Evolutionary conservation across 2,329 filamentous ascomycete genomes (phyloP), one percentile per base, ranked within the genome.

Genomic region (Alternaria consortialis): DNA sequence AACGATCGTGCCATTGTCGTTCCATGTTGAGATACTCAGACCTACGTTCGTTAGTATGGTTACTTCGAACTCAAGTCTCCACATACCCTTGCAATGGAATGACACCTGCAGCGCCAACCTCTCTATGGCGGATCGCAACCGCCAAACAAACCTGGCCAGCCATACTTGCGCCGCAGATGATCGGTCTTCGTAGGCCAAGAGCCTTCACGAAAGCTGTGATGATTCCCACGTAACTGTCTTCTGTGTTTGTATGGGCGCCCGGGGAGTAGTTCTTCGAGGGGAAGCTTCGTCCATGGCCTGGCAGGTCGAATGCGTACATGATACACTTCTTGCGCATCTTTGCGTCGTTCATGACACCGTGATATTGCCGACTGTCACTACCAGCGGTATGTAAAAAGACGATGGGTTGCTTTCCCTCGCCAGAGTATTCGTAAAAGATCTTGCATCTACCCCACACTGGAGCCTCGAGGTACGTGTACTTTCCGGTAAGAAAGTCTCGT

Each of bases 251-350:
- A 65, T 84, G 81, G n/a, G 76, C 79, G 7, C 82, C 81, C 0
- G 80, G 77, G 11, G 74, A 66, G 58, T 81, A 78, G 23, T 76
- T 76, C 52, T 78, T 72, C 12, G 79, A 78, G 0, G 83, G 83
- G 58, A 84, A 85, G 44, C 78, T 81, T 7, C 82, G 70, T 1
- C 83, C 83, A 62, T 85, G 84, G 3, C 80, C 82, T 0, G 83
- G 84, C 9, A 85, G 74, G 66, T 85, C 83, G 47, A 85, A 83
- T 1, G 81, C 81, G 44, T 80, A 81, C 83, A 85, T 85, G 20
- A 77, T 81, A 57, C 81, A 84, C 54, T 75, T 81, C 69, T 82
- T 79, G 20, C 79, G 75, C 81, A 84, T 83, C 12, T 75, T 72
- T 29, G 73, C 58, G 56, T 84, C 78, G 56, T 84, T 85, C 81